Evolutionary conservation across 1,284 basidiomycete species (phyloP).

Genomic region (Moesziomyces globuligerus): DNA sequence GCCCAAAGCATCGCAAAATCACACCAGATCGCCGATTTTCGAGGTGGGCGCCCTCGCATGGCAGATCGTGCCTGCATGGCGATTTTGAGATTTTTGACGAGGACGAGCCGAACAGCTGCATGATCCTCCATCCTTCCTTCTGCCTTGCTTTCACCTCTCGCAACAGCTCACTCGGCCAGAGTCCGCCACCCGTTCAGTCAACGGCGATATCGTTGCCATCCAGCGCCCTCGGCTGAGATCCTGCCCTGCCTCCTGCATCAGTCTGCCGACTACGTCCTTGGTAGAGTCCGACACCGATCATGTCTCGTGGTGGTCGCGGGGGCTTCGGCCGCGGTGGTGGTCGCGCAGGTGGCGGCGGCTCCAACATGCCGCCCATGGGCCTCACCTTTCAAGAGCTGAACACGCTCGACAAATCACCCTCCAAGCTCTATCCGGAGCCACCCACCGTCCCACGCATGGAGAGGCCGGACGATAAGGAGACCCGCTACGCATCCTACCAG

Average conservation of each 20-base stretch:
- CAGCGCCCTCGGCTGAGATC: no score
- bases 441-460: conserved; percentile 38
- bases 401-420: conserved; percentile 50
- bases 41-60: not conserved
- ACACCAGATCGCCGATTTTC: conserved; percentile 1
- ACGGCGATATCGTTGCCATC: no score
- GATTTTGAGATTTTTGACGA: conserved; percentile 8
- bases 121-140: not conserved
- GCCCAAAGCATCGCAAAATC: no score
- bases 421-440: conserved; percentile 48
- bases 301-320: conserved; percentile 45
- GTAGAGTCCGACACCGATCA: not conserved
- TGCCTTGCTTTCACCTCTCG: not conserved
- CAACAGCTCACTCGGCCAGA: no score
- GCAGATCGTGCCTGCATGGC: not conserved
- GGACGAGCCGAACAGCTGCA: not conserved
- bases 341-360: conserved; percentile 25
- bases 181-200: no score
- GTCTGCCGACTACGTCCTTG: no score
- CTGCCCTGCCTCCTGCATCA: no score
- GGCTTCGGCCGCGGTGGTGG: conserved; percentile 49
- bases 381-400: conserved; percentile 49
- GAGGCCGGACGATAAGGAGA: conserved; percentile 42
- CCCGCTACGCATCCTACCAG: conserved; percentile 49
- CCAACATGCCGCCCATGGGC: conserved; percentile 44